Evolutionary conservation across 1,284 basidiomycete genomes (phyloP), one percentile per base, ranked within the genome.

Genomic region (Pseudozyma pruni): DNA sequence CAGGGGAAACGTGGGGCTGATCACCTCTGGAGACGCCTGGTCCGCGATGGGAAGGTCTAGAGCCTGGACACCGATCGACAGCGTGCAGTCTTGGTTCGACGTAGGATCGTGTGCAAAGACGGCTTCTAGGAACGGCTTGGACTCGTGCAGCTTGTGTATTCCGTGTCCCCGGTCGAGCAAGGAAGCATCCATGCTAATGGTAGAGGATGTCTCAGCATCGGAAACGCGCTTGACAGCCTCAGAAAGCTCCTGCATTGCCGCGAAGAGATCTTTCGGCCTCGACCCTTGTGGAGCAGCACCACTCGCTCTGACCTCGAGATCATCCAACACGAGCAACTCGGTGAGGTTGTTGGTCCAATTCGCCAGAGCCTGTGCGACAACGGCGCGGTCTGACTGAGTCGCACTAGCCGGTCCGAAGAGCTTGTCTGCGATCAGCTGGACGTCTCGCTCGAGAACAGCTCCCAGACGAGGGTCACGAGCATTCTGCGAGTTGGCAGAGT

Each of bases 81-180:
- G 22, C 1, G 58, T 54, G 34, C 63, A 72, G 14, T 67, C 52
- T 22, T 43, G 55, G 8, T 52, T 47, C 6, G 49, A 59, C 10
- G 43, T 43, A 0, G 53, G 40, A 20, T 67, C 63, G 11, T 38
- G 50, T 17, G 69, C 69, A 44, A 63, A 67, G 35, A 48, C 31
- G 13, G 59, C 34, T 4, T 40, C 54, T 9, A 72, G 45, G 48
- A 72, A 72, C 7, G 69, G 69, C 10, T 25, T 43, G 4, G 42
- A 27, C 1, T 39, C 38, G 29, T 72, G 63, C 19, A 72, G 23
- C 17, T 47, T 34, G 31, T 62, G 55, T 7, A 63, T 13, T 14
- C 69, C 69, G 38, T 72, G 69, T 4, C 69, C 69, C 13, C 53
- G 55, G 20, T 59, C 43, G 33, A 67, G 56, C 41, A 72, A 22